Evolutionary conservation across 768 basidiomycete species (phyloP).

Genomic region (Cubamyces lactineus): DNA sequence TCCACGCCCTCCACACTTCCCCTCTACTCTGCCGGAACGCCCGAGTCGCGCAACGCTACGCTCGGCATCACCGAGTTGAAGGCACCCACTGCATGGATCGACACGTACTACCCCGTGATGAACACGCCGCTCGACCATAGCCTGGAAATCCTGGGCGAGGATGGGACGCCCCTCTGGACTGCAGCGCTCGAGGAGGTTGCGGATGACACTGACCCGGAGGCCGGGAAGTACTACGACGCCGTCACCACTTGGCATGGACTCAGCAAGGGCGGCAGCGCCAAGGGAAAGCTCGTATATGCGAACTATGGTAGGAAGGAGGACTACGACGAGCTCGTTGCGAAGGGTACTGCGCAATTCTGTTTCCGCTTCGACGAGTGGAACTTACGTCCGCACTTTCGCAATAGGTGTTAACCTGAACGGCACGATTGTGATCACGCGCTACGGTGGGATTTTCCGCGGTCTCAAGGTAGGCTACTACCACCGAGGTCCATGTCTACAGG

Average conservation of each 20-base stretch:
- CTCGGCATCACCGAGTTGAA: conserved; percentile 48
- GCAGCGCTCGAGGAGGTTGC: conserved; percentile 78
- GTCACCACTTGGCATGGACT: conserved; percentile 89
- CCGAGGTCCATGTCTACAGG: not conserved
- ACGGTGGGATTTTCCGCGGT: conserved; percentile 79
- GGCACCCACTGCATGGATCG: conserved; percentile 76
- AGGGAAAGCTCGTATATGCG: conserved; percentile 73
- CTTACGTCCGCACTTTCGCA: conserved; percentile 9
- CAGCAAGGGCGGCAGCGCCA: conserved; percentile 74
- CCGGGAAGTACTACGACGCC: conserved; percentile 63
- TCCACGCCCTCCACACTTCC: conserved; percentile 46
- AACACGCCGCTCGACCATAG: conserved; percentile 75
- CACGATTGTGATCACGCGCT: conserved; percentile 78
- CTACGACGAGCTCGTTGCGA: conserved; percentile 63
- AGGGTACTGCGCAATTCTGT: conserved; percentile 26
- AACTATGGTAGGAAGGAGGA: conserved; percentile 81
- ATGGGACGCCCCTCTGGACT: conserved; percentile 59
- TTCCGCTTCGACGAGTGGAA: not conserved
- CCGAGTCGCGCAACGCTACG: conserved; percentile 68
- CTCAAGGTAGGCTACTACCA: conserved; percentile 61
- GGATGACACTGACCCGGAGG: conserved; percentile 74
- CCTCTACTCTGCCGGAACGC: conserved; percentile 72
- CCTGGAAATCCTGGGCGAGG: conserved; percentile 64
- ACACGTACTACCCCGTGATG: conserved; percentile 86
- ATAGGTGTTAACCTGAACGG: conserved; percentile 73